These are phyloP conservation scores for Dendrobium nobile DNA, from an alignment of 106 monocot genomes.

Conservation along the genomic window DNA sequence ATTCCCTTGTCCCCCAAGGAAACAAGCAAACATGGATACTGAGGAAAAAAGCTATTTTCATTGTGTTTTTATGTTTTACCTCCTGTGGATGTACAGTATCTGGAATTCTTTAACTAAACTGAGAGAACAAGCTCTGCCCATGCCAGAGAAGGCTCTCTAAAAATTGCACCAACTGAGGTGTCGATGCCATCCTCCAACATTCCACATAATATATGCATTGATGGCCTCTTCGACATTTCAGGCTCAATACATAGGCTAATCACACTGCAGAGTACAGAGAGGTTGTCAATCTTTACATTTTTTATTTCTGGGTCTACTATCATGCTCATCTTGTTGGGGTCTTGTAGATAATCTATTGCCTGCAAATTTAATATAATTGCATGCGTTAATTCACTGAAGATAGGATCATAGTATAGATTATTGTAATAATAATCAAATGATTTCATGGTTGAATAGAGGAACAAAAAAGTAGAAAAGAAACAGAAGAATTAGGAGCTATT, in stretches of 20 bases:
- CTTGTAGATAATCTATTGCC: constrained; percentile 51
- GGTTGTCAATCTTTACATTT: constrained; percentile 57
- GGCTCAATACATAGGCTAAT: constrained; percentile 69
- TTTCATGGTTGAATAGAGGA: not conserved
- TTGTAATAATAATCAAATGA: not conserved
- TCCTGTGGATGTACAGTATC: no score
- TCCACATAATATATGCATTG: constrained; percentile 66
- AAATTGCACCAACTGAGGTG: constrained; percentile 40
- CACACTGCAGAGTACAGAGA: constrained; percentile 49
- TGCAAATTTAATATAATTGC: constrained; percentile 7
- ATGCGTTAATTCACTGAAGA: not conserved
- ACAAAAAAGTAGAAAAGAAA: not conserved
- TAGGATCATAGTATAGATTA: not conserved
- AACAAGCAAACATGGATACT: no score
- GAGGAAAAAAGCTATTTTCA: not conserved
- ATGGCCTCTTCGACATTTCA: constrained; percentile 67
- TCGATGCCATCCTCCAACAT: constrained; percentile 87
- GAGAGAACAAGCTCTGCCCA: constrained; percentile 71
- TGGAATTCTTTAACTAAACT: not conserved
- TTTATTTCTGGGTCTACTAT: constrained; percentile 66
- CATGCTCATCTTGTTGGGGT: constrained; percentile 40
- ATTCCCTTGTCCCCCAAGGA: no score
- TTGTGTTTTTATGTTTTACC: no score
- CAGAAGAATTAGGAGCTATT: not conserved
- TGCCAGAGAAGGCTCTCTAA: constrained; percentile 60